phyloP scores from a whole-genome alignment of 805 yeast genomes.

The Kodamaea hsintzibuensis region DNA sequence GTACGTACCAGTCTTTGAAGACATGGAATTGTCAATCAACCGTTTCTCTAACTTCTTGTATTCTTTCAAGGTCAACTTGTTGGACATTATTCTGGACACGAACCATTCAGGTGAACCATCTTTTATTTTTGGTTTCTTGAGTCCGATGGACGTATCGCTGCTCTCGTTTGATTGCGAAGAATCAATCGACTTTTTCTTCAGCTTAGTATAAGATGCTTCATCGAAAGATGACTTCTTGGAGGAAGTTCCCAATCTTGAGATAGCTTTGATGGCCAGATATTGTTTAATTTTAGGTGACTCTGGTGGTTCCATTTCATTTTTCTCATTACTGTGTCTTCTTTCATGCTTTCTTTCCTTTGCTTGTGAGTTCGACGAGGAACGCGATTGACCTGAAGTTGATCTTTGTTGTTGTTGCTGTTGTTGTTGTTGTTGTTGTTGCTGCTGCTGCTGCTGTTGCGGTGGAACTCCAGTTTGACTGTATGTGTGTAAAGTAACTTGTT shows the following conservation, averaged over 20 bases:
- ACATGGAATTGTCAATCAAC: constrained; percentile 21
- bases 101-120: constrained; percentile 46
- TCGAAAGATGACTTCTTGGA: constrained; percentile 8
- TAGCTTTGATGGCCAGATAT: constrained; percentile 12
- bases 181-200: constrained; percentile 14
- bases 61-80: constrained; percentile 32
- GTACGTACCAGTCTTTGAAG: constrained; percentile 19
- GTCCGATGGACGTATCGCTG: constrained; percentile 11
- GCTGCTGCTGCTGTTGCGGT: background rate
- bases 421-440: background rate
- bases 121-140: constrained; percentile 27
- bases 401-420: background rate
- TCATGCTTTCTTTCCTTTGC: background rate
- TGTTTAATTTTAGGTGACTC: constrained; percentile 11
- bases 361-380: background rate
- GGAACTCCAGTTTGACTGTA: background rate
- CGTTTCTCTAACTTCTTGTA: constrained; percentile 37
- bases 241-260: constrained; percentile 11
- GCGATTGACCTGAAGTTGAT: background rate
- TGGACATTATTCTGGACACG: constrained; percentile 38
- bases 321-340: background rate
- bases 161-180: constrained; percentile 12
- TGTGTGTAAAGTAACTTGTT: constrained; percentile 8
- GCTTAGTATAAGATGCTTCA: constrained; percentile 8
- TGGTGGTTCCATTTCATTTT: constrained; percentile 3